Evolutionary conservation across 768 basidiomycete species (phyloP), one percentile per base, ranked within the genome.

Genomic region (Pisolithus sp.): DNA sequence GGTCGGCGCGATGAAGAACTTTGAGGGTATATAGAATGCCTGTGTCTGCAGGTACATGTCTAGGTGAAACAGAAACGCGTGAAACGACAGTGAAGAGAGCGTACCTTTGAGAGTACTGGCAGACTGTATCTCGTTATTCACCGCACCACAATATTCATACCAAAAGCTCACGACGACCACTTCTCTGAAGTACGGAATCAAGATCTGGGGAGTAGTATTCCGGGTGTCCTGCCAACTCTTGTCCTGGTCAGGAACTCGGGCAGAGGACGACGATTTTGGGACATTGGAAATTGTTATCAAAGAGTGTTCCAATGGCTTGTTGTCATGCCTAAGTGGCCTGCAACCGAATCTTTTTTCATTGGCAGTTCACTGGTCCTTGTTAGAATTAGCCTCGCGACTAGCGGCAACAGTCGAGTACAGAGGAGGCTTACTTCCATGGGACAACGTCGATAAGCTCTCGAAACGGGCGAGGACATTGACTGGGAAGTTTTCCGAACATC

Each of bases 161-260:
- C 86, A 79, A 73, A 99, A 99, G 39, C 92, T 94, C 83, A 95
- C 93, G 53, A 98, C 82, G 57, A 99, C 89, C 47, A 98, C 85
- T 67, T 99, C 91, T 42, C 82, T 76, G 75, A 98, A 98, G 74
- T 84, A 98, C 0, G 96, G 96, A 46, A 99, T 99, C 2, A 85
- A 83, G 0, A 94, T 97, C 23, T 82, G 75, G 76, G 63, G 67
- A 20, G 36, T 61, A 0, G 52, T 75, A 36, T 66, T 73, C 54
- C 75, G 69, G 12, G 66, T 69, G 20, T 62, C 73, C 10, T 74
- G 69, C 48, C 76, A 74, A 17, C 71, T 76, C 46, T 56, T 79
- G 34, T 80, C 80, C 2, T 77, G 76, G 71, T 62, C 74, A 31
- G 62, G 73, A 21, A 37, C 64, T 12, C 66, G 68, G 42, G 60